Base-by-base conservation (phyloP, 495 filamentous ascomycete species). In the Delitschia confertaspora region DNA sequence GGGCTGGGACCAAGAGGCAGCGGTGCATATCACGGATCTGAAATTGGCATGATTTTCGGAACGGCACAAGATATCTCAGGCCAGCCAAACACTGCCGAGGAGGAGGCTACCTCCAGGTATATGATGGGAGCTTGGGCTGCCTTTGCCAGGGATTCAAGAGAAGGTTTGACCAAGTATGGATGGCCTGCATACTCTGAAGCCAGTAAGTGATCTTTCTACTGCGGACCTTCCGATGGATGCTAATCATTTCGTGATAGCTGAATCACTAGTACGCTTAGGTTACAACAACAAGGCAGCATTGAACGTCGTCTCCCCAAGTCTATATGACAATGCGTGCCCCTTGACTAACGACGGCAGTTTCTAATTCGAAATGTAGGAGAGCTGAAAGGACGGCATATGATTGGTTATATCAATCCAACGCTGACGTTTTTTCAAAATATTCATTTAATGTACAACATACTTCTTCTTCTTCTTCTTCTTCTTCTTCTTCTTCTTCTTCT, bases 111-210 rank as follows among this genome's bases (percentile, higher is more conserved):
- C 20, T 29, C 29, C 10, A 31, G 34, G n/a, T 41, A 46, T 27
- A 51, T 55, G 14, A 39, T 45, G 47, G 42, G 42, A 13, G 45
- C 47, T 25, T 55, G 47, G 40, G 41, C 47, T 2, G 42, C 51
- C 22, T 55, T 55, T 22, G 51, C 32, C 2, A 21, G 42, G 23
- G 33, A 49, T 25, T 42, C 51, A 0, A 33, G 16, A 17, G 27
- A 41, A 6, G 46, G 39, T 10, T 38, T 50, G 27, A 43, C 31
- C 16, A 45, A 46, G 3, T 36, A 45, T 16, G 51, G 51, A 10
- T 55, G 50, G 45, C 45, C 50, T 7, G 29, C 25, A 18, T 53
- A 45, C 13, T 26, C 14, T 20, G 14, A 33, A 7, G 24, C 19
- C 14, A 14, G 41, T 44, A 43, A 37, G 25, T n/a, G 7, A 29